Conservation (phyloP, 768 basidiomycete genomes). For the Auricularia auricula-judae region DNA sequence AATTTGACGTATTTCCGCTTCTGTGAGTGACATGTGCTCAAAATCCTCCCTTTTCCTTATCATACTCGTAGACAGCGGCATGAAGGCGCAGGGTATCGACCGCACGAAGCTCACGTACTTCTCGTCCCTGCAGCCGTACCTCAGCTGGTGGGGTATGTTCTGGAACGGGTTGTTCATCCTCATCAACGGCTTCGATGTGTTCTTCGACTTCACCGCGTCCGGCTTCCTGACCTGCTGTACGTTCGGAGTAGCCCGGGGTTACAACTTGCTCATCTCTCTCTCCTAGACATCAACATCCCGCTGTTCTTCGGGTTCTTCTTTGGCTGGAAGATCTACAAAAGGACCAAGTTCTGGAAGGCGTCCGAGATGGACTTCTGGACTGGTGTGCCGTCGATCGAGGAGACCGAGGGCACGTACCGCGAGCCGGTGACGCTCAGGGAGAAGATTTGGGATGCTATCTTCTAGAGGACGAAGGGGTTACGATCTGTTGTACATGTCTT, state of each 20-base stretch:
- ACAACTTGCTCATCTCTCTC: background rate
- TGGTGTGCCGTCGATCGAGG: conserved; percentile 21
- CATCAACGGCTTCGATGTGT: conserved; percentile 45
- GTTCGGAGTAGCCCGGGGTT: conserved; percentile 5
- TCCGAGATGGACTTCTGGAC: conserved; percentile 8
- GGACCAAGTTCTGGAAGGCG: conserved; percentile 37
- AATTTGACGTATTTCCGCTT: conserved; percentile 66
- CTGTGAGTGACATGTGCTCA: conserved; percentile 30
- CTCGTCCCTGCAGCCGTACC: conserved; percentile 36
- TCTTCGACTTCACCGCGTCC: conserved; percentile 49
- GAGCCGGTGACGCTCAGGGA: conserved; percentile 40
- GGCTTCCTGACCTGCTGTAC: conserved; percentile 39
- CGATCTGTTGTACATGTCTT: background rate
- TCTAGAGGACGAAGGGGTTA: conserved; percentile 23
- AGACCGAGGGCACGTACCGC: conserved; percentile 47
- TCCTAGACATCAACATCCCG: conserved; percentile 33
- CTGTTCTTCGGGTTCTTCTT: conserved; percentile 36
- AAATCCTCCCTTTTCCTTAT: background rate
- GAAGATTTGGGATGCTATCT: conserved; percentile 39
- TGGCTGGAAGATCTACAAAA: conserved; percentile 32
- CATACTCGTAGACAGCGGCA: conserved; percentile 4
- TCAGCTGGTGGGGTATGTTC: conserved; percentile 59
- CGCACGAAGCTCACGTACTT: conserved; percentile 28
- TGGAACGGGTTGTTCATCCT: conserved; percentile 51
- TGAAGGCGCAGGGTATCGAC: conserved; percentile 31